phyloP scores from a whole-genome alignment of 2,329 filamentous ascomycete genomes.

The Trichoderma simmonsii region DNA sequence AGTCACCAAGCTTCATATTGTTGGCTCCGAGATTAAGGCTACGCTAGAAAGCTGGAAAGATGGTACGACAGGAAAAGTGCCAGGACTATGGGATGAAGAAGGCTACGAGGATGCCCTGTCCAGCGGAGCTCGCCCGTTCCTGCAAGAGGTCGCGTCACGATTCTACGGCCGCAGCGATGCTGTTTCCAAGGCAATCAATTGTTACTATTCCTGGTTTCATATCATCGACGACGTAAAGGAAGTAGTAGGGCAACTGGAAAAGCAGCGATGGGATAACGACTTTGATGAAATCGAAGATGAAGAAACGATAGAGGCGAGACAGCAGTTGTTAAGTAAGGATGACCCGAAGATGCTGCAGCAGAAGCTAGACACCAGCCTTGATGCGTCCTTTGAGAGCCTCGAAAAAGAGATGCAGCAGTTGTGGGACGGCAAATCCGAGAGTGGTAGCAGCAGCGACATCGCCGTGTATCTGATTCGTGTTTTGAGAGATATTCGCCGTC shows the following conservation, averaged over 20 bases:
- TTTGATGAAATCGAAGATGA: conserved; percentile 72
- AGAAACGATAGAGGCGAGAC: conserved; percentile 62
- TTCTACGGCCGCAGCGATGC: conserved; percentile 69
- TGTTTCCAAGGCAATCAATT: conserved; percentile 58
- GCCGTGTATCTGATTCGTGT: conserved; percentile 69
- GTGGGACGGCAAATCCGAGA: conserved; percentile 46
- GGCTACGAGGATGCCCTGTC: conserved; percentile 63
- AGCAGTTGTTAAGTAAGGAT: conserved; percentile 66
- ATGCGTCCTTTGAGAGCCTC: conserved; percentile 56
- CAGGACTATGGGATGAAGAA: conserved; percentile 64
- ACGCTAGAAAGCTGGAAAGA: conserved; percentile 60
- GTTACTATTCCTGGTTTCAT: conserved; percentile 71
- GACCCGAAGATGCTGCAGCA: conserved; percentile 64
- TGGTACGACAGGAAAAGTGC: conserved; percentile 47
- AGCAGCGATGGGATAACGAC: conserved; percentile 73
- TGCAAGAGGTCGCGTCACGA: conserved; percentile 64
- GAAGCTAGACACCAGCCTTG: conserved; percentile 54
- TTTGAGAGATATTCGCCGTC: conserved; percentile 68
- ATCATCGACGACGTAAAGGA: conserved; percentile 65
- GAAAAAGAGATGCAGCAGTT: conserved; percentile 52
- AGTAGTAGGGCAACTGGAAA: conserved; percentile 62
- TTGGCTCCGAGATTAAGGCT: conserved; percentile 62
- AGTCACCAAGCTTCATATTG: conserved; percentile 59
- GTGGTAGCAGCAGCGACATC: conserved; percentile 48
- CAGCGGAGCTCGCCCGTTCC: conserved; percentile 64